phyloP scores from a whole-genome alignment of 2,329 filamentous ascomycete genomes.

The Aspergillus quadrilineatus region DNA sequence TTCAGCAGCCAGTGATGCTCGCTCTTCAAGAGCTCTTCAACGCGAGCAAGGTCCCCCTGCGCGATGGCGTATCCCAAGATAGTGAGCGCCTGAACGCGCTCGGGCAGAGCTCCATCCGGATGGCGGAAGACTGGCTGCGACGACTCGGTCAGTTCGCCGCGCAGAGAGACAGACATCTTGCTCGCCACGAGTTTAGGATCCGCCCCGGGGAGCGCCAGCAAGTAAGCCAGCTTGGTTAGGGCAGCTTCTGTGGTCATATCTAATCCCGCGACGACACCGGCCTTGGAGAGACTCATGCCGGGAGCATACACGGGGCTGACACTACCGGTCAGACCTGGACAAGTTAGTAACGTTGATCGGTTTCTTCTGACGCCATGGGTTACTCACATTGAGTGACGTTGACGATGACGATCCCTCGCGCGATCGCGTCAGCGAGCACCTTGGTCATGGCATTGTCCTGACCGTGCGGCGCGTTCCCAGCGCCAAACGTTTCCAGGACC shows the following conservation, averaged over 20 bases:
- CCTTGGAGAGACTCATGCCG: conserved; percentile 72
- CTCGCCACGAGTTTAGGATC: conserved; percentile 64
- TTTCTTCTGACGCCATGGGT: conserved; percentile 40
- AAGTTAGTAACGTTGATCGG: conserved; percentile 19
- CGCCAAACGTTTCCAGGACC: conserved; percentile 88
- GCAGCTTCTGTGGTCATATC: conserved; percentile 89
- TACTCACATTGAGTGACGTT: conserved; percentile 84
- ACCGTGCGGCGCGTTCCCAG: conserved; percentile 85
- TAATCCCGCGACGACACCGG: conserved; percentile 84
- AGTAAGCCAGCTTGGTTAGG: conserved; percentile 84
- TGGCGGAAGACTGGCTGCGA: conserved; percentile 73
- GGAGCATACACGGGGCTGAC: conserved; percentile 77
- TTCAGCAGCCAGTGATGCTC: conserved; percentile 69
- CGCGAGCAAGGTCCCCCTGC: conserved; percentile 65
- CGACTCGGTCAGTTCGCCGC: conserved; percentile 82
- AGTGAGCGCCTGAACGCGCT: conserved; percentile 65
- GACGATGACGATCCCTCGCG: conserved; percentile 79
- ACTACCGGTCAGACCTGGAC: conserved; percentile 60
- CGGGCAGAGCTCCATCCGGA: conserved; percentile 59
- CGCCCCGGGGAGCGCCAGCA: conserved; percentile 69
- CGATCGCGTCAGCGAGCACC: conserved; percentile 73
- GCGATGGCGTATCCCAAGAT: conserved; percentile 78
- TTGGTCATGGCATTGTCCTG: conserved; percentile 75
- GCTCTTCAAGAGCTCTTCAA: conserved; percentile 65
- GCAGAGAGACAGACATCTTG: conserved; percentile 71